Conservation (phyloP, 225 moss, liverwort and hornwort species). For the Asterella californica region DNA sequence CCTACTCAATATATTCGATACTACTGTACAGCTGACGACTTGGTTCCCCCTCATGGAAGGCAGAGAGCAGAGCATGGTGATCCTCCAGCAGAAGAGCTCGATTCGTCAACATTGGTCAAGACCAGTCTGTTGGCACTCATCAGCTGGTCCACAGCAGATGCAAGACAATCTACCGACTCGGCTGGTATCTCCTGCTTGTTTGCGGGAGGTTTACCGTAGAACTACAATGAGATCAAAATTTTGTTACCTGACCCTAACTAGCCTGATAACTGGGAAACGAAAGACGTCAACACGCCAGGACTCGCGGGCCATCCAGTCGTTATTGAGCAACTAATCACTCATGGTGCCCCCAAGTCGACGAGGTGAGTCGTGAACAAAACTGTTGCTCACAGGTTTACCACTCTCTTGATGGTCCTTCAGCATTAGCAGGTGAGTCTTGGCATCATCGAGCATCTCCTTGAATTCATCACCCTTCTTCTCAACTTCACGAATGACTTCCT, state of each 20-base stretch:
- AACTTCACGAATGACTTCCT: constrained; percentile 30
- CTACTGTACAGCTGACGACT: too few relatives aligned
- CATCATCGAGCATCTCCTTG: constrained; percentile 40
- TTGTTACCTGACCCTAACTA: not conserved
- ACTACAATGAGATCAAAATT: not conserved
- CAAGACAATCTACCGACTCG: not conserved
- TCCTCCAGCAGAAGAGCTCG: too few relatives aligned
- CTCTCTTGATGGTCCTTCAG: constrained; percentile 32
- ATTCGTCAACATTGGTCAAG: too few relatives aligned
- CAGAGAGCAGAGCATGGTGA: too few relatives aligned
- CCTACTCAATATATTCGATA: too few relatives aligned
- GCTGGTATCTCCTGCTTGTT: not conserved
- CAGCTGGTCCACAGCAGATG: too few relatives aligned
- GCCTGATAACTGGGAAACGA: not conserved
- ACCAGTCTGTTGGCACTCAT: too few relatives aligned
- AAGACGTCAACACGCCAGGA: not conserved
- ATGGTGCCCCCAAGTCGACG: constrained; percentile 30
- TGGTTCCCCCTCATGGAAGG: too few relatives aligned
- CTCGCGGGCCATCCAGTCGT: too few relatives aligned
- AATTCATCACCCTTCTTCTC: constrained; percentile 28
- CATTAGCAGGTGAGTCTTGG: constrained; percentile 30
- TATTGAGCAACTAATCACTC: constrained; percentile 16
- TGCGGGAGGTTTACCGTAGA: not conserved
- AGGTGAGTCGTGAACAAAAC: constrained; percentile 24
- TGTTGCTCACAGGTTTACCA: constrained; percentile 30